phyloP scores from a whole-genome alignment of 768 basidiomycete genomes.

The Udeniomyces megalosporus region DNA sequence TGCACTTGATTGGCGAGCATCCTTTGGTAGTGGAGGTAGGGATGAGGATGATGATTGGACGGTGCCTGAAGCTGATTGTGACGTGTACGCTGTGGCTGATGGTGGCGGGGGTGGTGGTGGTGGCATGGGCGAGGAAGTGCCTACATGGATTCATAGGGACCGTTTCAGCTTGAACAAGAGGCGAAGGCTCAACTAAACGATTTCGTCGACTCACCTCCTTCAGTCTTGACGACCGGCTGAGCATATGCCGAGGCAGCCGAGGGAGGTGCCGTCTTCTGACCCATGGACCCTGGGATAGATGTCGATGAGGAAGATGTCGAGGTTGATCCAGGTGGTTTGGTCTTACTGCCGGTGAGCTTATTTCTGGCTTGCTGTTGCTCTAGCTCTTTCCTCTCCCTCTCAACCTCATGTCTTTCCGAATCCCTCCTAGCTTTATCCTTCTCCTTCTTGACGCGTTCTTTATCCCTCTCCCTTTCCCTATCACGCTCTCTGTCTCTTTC shows the following conservation, averaged over 20 bases:
- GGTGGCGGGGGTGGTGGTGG: neutral
- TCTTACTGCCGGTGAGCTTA: neutral
- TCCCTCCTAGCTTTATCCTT: neutral
- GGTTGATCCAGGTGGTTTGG: neutral
- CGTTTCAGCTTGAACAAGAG: no score
- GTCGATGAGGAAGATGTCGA: neutral
- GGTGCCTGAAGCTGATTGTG: neutral
- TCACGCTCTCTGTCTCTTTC: neutral
- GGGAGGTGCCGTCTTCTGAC: neutral
- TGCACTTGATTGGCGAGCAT: neutral
- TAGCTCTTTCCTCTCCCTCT: neutral
- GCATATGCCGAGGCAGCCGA: neutral
- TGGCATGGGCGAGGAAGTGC: neutral
- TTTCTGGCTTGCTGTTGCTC: neutral
- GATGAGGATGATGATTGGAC: neutral
- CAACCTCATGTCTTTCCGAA: neutral
- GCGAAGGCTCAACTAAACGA: no score
- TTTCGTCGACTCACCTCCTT: no score
- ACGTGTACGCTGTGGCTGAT: neutral
- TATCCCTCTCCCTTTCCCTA: neutral
- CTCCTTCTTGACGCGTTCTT: neutral
- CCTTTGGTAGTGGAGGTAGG: neutral
- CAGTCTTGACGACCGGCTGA: neutral
- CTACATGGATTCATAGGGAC: no score
- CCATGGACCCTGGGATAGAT: neutral